phyloP scores from a whole-genome alignment of 805 yeast species.

The Scheffersomyces amazonensis region DNA sequence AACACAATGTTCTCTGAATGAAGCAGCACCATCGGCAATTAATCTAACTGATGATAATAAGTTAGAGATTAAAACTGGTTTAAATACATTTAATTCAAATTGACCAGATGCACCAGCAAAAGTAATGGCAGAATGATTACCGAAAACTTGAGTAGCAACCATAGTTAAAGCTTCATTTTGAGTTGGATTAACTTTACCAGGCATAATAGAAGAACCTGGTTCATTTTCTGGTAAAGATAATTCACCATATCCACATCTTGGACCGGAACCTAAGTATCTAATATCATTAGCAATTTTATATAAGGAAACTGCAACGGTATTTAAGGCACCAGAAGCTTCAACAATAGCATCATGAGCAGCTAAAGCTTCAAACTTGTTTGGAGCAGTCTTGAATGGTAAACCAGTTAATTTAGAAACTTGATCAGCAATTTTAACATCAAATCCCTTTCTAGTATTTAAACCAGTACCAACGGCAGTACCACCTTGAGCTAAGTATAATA shows the following conservation, averaged over 20 bases:
- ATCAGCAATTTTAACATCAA: conserved; percentile 81
- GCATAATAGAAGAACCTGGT: conserved; percentile 99
- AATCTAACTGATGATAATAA: conserved; percentile 83
- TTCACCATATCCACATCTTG: conserved; percentile 99
- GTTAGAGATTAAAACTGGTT: conserved; percentile 93
- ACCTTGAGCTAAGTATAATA: conserved; percentile 92
- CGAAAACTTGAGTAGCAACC: conserved; percentile 97
- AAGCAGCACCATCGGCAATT: conserved; percentile 82
- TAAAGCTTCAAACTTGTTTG: conserved; percentile 97
- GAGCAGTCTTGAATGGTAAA: conserved; percentile 86
- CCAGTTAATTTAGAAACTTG: conserved; percentile 87
- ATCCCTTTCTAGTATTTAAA: conserved; percentile 89
- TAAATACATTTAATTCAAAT: conserved; percentile 96
- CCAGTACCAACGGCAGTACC: conserved; percentile 99
- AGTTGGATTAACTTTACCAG: conserved; percentile 99
- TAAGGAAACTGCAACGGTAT: conserved; percentile 89
- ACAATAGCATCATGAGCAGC: conserved; percentile 99
- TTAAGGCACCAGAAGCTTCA: conserved; percentile 95
- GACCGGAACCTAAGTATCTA: conserved; percentile 97
- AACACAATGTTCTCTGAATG: conserved; percentile 93
- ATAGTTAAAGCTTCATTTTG: conserved; percentile 98
- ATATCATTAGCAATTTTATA: conserved; percentile 98
- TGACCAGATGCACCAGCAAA: conserved; percentile 99
- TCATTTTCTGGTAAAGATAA: conserved; percentile 94
- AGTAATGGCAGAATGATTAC: conserved; percentile 92